Evolutionary conservation across 192 early-diverging fungal genomes (phyloP), one percentile per base, ranked within the genome.

Genomic region (Coemansia reversa): DNA sequence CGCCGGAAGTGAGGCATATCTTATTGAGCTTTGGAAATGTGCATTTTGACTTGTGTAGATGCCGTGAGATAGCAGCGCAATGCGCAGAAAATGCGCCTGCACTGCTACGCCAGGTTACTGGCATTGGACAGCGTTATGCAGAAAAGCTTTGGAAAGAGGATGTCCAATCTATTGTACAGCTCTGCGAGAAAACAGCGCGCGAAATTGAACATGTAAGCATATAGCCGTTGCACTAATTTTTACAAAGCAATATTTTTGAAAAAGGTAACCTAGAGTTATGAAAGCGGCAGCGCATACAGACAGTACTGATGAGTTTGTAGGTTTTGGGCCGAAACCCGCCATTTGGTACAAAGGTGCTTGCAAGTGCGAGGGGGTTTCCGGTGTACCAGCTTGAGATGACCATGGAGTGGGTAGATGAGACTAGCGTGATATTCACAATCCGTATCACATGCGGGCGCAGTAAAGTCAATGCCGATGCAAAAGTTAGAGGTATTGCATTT

Each of bases 51-150:
- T 39, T 81, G 67, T 60, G 33, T 76, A 53, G 67, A 55, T 57
- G 64, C 65, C 83, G 62, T 47, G 83, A 70, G 30, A 66, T 84
- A 14, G 57, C 57, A 19, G 76, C 81, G 8, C 72, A 67, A 52
- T 75, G 76, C 32, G 79, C 78, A 70, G 85, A 86, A 32, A 52
- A 74, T 35, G 67, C 75, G 5, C 63, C 82, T 2, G 67, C 76
- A 5, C 39, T 85, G 22, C 35, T 87, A 20, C 79, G 84, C 63
- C 88, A 90, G 66, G 72, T 90, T 24, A 81, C 84, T 11, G 82
- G 79, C 4, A 72, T 90, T 32, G 88, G 88, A 0, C 84, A 83
- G 3, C 69, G 74, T 12, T 70, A 83, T 11, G 67, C 86, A 0
- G 73, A 72, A 25, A 69, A 53, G 11, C 69, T 90, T 4, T 80